A percentile compares a stretch with the other conserved stretches of the same genome.
phyloP scores from a whole-genome alignment of 192 early-diverging fungal genomes.

The Backusella sp. region DNA sequence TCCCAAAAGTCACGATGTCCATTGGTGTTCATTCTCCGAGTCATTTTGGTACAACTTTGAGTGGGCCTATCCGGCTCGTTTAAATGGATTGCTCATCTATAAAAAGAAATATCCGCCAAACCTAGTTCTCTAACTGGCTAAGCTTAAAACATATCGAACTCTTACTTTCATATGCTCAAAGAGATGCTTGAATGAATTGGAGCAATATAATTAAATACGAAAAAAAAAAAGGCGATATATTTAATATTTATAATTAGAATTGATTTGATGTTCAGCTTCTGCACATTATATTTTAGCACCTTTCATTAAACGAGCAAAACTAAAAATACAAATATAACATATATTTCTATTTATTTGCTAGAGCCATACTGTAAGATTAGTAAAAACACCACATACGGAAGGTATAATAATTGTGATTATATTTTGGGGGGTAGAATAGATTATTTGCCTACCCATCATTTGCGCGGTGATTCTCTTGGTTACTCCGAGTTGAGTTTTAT shows the following conservation, averaged over 20 bases:
- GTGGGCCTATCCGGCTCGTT: neutral
- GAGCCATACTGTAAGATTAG: neutral
- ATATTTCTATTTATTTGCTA: neutral
- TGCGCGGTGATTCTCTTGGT: neutral
- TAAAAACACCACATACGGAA: neutral
- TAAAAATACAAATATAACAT: slow-evolving; percentile 2
- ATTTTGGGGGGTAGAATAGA: neutral
- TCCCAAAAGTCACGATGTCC: slow-evolving; percentile 13
- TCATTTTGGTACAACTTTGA: neutral
- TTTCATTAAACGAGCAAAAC: neutral
- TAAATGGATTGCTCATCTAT: slow-evolving; percentile 2
- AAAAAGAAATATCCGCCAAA: slow-evolving; percentile 16
- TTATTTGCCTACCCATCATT: neutral
- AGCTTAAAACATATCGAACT: neutral
- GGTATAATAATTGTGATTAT: neutral
- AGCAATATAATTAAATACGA: neutral
- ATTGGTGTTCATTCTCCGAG: neutral
- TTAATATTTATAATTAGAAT: neutral
- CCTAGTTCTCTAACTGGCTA: slow-evolving; percentile 6
- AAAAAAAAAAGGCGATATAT: neutral
- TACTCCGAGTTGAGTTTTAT: neutral
- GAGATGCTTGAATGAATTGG: neutral
- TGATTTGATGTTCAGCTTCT: neutral
- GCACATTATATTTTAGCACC: neutral
- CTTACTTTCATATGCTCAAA: neutral